phyloP scores from a whole-genome alignment of 2,329 filamentous ascomycete genomes.

The Sclerotinia subarctica region DNA sequence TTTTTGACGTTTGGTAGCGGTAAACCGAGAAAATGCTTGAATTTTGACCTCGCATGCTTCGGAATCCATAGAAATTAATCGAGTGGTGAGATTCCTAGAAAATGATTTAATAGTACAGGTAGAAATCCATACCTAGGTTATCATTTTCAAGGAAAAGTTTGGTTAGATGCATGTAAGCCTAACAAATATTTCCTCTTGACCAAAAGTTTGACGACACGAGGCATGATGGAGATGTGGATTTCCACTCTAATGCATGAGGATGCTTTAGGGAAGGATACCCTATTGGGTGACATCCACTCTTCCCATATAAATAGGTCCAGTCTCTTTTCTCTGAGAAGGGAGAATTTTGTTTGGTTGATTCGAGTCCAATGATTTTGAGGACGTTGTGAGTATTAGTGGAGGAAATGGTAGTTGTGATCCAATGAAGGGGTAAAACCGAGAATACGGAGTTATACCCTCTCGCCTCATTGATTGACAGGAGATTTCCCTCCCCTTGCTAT shows the following conservation, averaged over 20 bases:
- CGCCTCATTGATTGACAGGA: slow-evolving; percentile 11
- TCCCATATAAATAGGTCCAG: background rate
- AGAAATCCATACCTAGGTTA: background rate
- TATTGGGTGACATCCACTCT: background rate
- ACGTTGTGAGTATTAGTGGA: background rate
- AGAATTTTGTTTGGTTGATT: background rate
- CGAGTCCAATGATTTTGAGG: background rate
- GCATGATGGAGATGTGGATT: slow-evolving; percentile 7
- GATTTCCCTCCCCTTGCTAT: background rate
- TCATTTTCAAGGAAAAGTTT: slow-evolving; percentile 17
- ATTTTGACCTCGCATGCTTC: slow-evolving; percentile 10
- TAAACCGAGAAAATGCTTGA: background rate
- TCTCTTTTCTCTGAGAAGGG: background rate
- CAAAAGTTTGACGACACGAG: slow-evolving; percentile 22
- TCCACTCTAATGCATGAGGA: slow-evolving; percentile 10
- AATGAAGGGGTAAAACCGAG: slow-evolving; percentile 9
- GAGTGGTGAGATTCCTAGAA: background rate
- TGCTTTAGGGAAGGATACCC: slow-evolving; percentile 7
- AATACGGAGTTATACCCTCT: background rate
- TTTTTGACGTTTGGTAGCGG: background rate
- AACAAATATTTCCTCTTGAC: slow-evolving; percentile 5
- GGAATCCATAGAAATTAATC: background rate
- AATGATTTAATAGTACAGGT: slow-evolving; percentile 19
- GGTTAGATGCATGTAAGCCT: slow-evolving; percentile 14
- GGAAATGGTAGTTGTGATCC: background rate